Evolutionary conservation across 2,329 filamentous ascomycete genomes (phyloP), one percentile per base, ranked within the genome.

Genomic region (Apiospora kogelbergensis): DNA sequence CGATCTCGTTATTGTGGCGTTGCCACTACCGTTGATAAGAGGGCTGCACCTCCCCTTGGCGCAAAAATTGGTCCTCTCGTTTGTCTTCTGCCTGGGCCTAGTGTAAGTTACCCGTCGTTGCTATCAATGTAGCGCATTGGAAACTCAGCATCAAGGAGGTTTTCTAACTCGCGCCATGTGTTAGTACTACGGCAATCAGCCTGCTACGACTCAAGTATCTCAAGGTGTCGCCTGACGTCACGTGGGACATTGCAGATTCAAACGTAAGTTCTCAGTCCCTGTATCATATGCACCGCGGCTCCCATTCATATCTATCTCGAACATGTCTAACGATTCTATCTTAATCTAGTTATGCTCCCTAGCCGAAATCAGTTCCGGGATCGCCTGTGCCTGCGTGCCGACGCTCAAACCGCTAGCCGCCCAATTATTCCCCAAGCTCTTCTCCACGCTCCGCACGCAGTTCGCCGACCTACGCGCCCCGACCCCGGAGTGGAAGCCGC

Each of bases 181-280:
- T 37, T 41, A 79, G 74, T 53, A 82, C 80, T 0, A 80, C 78
- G 67, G 76, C 78, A 30, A 81, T 82, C 63, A 81, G 79, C 5
- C 73, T 81, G 57, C 78, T 82, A 67, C 78, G 81, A 24, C 76
- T 82, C 57, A 77, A 78, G 44, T 82, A 78, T 67, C 76, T 82
- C 40, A 69, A 75, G 3, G 73, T 78, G 15, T 77, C 76, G 22
- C 68, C 73, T 3, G 80, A 82, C 70, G 74, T 77, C 33, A 80
- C 80, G 1, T 82, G 78, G 73, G 77, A 81, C 67, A 81, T 81
- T 67, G 76, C 81, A 3, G 75, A 76, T 60, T 33, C 66, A 22
- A 24, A 67, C 17, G 65, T 48, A 4, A 33, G 65, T 40, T 40
- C 37, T 26, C 22, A 4, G 22, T 3, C 30, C 48, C 17, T 33